Percentiles rank a stretch among this genome's conserved stretches.
phyloP scores from a whole-genome alignment of 139 green algal genomes.

The Chlamydomonas sp. region DNA sequence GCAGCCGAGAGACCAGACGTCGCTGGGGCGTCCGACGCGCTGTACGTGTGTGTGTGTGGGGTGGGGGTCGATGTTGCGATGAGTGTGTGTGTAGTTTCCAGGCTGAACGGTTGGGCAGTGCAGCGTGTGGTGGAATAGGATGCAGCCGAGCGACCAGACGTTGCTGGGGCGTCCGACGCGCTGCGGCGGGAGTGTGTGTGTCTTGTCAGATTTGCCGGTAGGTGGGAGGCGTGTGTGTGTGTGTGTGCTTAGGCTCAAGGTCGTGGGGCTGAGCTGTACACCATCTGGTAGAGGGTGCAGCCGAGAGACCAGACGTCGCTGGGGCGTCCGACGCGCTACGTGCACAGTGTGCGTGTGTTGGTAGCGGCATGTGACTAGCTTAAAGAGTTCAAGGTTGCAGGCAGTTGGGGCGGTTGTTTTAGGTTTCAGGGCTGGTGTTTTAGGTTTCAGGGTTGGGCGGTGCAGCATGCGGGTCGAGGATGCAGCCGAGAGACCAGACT shows the following conservation, averaged over 20 bases:
- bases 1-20: constrained; percentile 65
- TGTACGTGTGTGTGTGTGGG: background rate
- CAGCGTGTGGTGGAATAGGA: no score
- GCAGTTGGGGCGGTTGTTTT: no score
- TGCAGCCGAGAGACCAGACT: constrained; percentile 92
- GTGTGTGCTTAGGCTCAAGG: background rate
- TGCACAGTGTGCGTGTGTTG: no score
- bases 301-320: constrained; percentile 78
- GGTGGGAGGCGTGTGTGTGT: no score
- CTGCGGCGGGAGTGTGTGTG: no score
- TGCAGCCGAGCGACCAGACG: constrained; percentile 60
- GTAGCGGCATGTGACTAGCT: no score
- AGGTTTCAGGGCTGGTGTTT: no score
- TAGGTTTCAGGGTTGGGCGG: constrained; percentile 73
- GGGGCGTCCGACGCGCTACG: constrained; percentile 71
- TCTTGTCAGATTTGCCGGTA: background rate
- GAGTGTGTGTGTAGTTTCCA: background rate
- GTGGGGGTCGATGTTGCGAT: no score
- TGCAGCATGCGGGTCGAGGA: constrained; percentile 98
- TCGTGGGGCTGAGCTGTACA: background rate
- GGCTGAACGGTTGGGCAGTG: background rate
- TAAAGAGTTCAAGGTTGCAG: no score
- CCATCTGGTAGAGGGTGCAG: constrained; percentile 26
- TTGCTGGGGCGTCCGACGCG: constrained; percentile 81
- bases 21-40: constrained; percentile 75